phyloP scores from a whole-genome alignment of 2,329 filamentous ascomycete genomes.

The Curvularia eragrostidis region DNA sequence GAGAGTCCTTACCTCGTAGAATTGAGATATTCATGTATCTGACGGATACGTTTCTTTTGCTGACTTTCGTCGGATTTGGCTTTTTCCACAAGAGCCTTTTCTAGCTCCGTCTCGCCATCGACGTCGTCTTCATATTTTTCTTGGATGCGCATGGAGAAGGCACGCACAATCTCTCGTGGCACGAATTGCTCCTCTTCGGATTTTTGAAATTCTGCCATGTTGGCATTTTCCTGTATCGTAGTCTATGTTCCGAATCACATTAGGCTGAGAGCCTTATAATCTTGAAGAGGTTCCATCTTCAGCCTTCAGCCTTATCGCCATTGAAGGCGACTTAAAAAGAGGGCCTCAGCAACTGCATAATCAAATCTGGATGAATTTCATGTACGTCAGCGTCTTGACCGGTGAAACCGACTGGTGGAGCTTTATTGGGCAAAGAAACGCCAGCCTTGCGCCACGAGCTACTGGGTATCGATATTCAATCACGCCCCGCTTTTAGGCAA shows the following conservation, averaged over 20 bases:
- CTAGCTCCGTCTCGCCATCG: neutral
- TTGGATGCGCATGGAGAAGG: conserved; percentile 1
- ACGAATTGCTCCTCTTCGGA: conserved; percentile 2
- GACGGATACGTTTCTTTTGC: conserved; percentile 1
- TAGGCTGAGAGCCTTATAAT: neutral
- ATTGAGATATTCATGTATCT: conserved; percentile 4
- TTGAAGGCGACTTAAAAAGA: neutral
- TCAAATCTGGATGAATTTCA: neutral
- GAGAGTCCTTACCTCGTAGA: neutral
- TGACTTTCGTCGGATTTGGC: neutral
- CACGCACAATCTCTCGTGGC: conserved; percentile 4
- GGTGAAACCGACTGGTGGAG: neutral
- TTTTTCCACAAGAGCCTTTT: neutral
- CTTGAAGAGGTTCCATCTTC: neutral
- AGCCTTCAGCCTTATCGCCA: neutral
- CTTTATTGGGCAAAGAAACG: neutral
- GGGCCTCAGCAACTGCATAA: neutral
- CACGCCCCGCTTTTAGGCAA: neutral
- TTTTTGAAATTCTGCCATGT: neutral
- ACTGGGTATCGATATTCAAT: neutral
- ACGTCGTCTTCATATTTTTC: neutral
- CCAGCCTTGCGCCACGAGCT: neutral
- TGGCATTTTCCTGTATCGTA: neutral
- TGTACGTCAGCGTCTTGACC: neutral
- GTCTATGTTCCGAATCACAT: neutral